Evolutionary conservation across 768 basidiomycete genomes (phyloP).

Genomic region (Lactarius vividus): DNA sequence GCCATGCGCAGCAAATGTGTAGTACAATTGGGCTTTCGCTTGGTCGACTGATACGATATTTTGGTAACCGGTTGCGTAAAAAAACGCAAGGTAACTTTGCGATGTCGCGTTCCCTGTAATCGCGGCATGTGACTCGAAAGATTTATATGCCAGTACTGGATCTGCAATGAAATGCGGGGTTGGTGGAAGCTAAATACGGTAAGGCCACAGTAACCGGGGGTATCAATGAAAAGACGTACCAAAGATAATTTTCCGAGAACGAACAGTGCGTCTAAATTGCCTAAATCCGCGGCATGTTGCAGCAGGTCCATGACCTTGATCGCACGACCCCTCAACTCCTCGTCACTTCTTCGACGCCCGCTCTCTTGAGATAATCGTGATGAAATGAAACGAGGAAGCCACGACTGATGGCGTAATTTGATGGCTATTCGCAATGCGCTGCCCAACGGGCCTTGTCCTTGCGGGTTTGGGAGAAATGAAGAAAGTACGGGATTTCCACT

Average conservation of each 20-base stretch:
- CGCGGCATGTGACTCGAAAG: constrained; percentile 60
- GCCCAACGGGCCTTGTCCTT: constrained; percentile 75
- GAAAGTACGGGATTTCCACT: constrained; percentile 50
- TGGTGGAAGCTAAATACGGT: constrained; percentile 63
- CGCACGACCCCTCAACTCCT: constrained; percentile 66
- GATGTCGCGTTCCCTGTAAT: constrained; percentile 81
- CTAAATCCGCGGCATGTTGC: constrained; percentile 77
- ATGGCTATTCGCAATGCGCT: constrained; percentile 63
- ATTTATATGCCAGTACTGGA: constrained; percentile 59
- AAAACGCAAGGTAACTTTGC: constrained; percentile 83
- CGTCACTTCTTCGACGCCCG: constrained; percentile 49
- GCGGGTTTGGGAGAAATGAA: constrained; percentile 64
- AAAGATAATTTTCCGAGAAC: constrained; percentile 64
- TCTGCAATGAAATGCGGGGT: constrained; percentile 61
- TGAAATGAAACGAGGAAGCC: constrained; percentile 44
- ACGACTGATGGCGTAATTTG: constrained; percentile 62
- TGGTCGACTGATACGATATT: constrained; percentile 62
- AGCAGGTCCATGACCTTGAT: constrained; percentile 80
- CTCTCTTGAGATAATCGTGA: constrained; percentile 44
- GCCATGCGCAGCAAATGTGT: constrained; percentile 90
- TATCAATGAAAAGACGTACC: constrained; percentile 37
- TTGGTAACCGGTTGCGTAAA: constrained; percentile 82
- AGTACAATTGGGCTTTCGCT: constrained; percentile 84
- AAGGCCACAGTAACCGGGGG: not conserved
- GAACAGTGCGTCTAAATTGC: constrained; percentile 70